A percentile compares a stretch with the other conserved stretches of the same genome.
These are phyloP conservation scores for Phytophthora cryptogea DNA, from an alignment of 352 stramenopile species.

Conservation along the genomic window DNA sequence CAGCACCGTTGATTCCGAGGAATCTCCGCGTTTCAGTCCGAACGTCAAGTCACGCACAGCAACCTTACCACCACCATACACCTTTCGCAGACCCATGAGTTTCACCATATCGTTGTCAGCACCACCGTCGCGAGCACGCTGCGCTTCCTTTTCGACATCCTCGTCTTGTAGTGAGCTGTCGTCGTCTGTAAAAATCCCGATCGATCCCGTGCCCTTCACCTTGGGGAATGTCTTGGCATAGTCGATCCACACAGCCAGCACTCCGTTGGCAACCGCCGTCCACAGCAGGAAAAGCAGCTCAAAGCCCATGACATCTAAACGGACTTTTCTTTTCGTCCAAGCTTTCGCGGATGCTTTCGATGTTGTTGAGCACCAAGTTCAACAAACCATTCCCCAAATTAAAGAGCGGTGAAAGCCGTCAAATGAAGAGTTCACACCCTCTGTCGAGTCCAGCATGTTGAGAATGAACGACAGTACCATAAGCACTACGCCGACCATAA, in stretches of 20 bases:
- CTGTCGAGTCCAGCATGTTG: slow-evolving; percentile 50
- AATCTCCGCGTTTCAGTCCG: slow-evolving; percentile 87
- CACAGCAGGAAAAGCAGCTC: slow-evolving; percentile 57
- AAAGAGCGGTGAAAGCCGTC: slow-evolving; percentile 68
- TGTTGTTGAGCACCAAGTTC: slow-evolving; percentile 44
- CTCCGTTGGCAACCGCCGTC: slow-evolving; percentile 34
- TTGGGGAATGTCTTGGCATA: slow-evolving; percentile 45
- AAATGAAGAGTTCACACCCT: slow-evolving; percentile 71
- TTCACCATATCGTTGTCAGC: too few species aligned
- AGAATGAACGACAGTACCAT: slow-evolving; percentile 65
- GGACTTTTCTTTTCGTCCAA: slow-evolving; percentile 50
- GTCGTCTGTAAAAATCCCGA: too few species aligned
- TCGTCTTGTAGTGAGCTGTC: too few species aligned
- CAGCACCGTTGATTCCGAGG: slow-evolving; percentile 94
- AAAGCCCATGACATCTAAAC: slow-evolving; percentile 67
- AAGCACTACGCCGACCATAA: slow-evolving; percentile 61
- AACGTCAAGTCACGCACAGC: slow-evolving; percentile 83
- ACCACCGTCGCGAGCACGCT: too few species aligned
- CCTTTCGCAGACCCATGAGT: slow-evolving; percentile 50
- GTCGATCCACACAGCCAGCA: slow-evolving; percentile 40
- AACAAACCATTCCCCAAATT: slow-evolving; percentile 56
- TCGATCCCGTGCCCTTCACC: too few species aligned
- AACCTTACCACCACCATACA: slow-evolving; percentile 69
- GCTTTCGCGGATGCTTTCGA: slow-evolving; percentile 32
- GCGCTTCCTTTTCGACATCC: slow-evolving; percentile 45